A percentile compares a stretch with the other conserved stretches of the same genome.
These are phyloP conservation scores for Lactifluus volemus DNA, from an alignment of 768 basidiomycete species.

Conservation along the genomic window DNA sequence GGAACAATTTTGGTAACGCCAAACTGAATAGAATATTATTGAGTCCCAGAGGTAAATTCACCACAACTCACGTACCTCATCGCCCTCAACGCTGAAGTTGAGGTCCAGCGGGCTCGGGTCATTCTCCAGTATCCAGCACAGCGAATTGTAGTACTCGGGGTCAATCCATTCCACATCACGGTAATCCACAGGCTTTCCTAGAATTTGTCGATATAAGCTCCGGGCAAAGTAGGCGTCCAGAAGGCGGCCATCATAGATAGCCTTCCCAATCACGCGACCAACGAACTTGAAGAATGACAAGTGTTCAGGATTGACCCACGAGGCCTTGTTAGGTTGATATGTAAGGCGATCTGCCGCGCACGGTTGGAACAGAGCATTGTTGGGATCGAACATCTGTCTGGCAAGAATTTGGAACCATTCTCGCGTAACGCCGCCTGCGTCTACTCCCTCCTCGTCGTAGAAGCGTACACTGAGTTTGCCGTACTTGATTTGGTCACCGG, in stretches of 20 bases:
- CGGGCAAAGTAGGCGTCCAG: slow-evolving; percentile 98
- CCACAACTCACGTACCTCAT: slow-evolving; percentile 57
- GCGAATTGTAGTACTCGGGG: slow-evolving; percentile 95
- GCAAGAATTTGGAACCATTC: slow-evolving; percentile 99
- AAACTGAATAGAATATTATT: slow-evolving; percentile 42
- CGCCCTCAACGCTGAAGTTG: slow-evolving; percentile 92
- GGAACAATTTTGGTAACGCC: slow-evolving; percentile 84
- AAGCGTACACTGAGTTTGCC: slow-evolving; percentile 96
- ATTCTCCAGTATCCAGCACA: slow-evolving; percentile 98
- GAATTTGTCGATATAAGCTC: slow-evolving; percentile 89
- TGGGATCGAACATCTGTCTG: slow-evolving; percentile 97
- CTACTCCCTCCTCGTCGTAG: slow-evolving; percentile 95
- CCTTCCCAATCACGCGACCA: slow-evolving; percentile 94
- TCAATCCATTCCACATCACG: slow-evolving; percentile 96
- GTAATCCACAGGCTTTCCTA: slow-evolving; percentile 92
- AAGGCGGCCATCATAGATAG: slow-evolving; percentile 91
- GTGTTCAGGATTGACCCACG: slow-evolving; percentile 92
- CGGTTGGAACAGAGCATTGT: slow-evolving; percentile 96
- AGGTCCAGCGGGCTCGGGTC: slow-evolving; percentile 81
- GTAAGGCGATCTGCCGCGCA: slow-evolving; percentile 92
- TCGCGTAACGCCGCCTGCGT: slow-evolving; percentile 95
- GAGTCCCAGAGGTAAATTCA: background rate
- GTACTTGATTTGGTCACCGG: slow-evolving; percentile 94
- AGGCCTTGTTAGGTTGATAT: slow-evolving; percentile 93
- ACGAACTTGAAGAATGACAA: slow-evolving; percentile 98